phyloP scores from a whole-genome alignment of 2,329 filamentous ascomycete genomes.

The Talaromyces funiculosus region DNA sequence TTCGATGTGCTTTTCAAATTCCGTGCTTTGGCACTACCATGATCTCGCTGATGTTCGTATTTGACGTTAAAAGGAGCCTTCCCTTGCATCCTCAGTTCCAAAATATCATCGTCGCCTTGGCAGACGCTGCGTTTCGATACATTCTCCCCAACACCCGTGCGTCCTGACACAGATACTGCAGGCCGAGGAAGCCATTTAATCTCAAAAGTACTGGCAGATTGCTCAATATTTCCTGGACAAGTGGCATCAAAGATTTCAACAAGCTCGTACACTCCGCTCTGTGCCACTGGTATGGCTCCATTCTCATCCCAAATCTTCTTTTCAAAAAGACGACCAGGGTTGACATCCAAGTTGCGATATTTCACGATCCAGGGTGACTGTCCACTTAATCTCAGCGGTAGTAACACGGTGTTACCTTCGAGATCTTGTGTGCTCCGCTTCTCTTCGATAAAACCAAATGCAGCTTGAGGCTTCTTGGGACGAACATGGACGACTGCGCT shows the following conservation, averaged over 20 bases:
- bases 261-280: conserved; percentile 73
- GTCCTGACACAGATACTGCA: conserved; percentile 51
- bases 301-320: conserved; percentile 55
- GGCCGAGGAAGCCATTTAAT: conserved; percentile 84
- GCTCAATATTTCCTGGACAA: conserved; percentile 76
- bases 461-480: conserved; percentile 77
- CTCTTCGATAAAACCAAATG: conserved; percentile 80
- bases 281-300: conserved; percentile 60
- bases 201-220: conserved; percentile 66
- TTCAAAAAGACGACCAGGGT: conserved; percentile 44
- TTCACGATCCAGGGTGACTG: conserved; percentile 76
- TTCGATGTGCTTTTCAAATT: conserved; percentile 71
- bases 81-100: conserved; percentile 76
- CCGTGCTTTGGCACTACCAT: conserved; percentile 52
- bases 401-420: conserved; percentile 64
- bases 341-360: conserved; percentile 63
- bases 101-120: conserved; percentile 85
- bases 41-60: conserved; percentile 65
- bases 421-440: conserved; percentile 69
- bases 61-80: conserved; percentile 75
- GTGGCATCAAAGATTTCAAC: conserved; percentile 68
- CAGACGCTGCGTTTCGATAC: conserved; percentile 78
- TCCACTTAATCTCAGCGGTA: conserved; percentile 81
- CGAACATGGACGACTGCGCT: conserved; percentile 81
- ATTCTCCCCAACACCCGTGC: conserved; percentile 42